phyloP scores from a whole-genome alignment of 441 rosid genomes.

The Omphalea diandra region DNA sequence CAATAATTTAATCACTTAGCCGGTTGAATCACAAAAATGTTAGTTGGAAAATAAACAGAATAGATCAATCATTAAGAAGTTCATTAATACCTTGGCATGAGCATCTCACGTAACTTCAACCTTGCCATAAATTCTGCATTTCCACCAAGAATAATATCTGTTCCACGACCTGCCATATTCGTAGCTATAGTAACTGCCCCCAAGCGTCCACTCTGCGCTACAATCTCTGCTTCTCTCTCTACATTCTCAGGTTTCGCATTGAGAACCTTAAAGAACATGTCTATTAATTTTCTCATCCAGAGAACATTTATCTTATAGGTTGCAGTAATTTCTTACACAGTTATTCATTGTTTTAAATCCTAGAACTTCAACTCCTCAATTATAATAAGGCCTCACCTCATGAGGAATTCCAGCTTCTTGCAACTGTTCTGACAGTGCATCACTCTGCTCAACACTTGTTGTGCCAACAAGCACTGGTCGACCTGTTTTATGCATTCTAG shows the following conservation, averaged over 20 bases:
- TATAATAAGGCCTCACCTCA: slow-evolving; percentile 55
- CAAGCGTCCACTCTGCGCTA: slow-evolving; percentile 97
- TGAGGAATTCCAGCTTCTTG: slow-evolving; percentile 82
- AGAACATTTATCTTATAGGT: background rate
- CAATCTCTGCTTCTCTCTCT: slow-evolving; percentile 99
- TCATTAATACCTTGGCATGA: slow-evolving; percentile 87
- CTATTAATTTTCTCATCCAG: slow-evolving; percentile 19
- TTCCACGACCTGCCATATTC: slow-evolving; percentile 99
- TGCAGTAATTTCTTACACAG: background rate
- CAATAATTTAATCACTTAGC: background rate
- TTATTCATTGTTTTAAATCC: background rate
- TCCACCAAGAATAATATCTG: slow-evolving; percentile 97
- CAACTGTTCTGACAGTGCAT: slow-evolving; percentile 78
- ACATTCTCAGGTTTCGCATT: slow-evolving; percentile 99
- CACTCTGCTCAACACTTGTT: slow-evolving; percentile 98
- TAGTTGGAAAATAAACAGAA: slow-evolving; percentile 6
- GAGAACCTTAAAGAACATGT: slow-evolving; percentile 62
- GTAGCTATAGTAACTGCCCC: slow-evolving; percentile 98
- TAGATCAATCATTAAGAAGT: slow-evolving; percentile 10
- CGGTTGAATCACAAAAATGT: background rate
- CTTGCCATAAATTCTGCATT: slow-evolving; percentile 99
- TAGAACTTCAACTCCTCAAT: slow-evolving; percentile 11
- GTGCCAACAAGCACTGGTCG: slow-evolving; percentile 97
- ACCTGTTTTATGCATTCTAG: slow-evolving; percentile 94
- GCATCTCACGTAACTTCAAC: slow-evolving; percentile 94